Evolutionary conservation across 495 filamentous ascomycete species (phyloP), one percentile per base, ranked within the genome.

Genomic region (Hypoxylon cercidicola): DNA sequence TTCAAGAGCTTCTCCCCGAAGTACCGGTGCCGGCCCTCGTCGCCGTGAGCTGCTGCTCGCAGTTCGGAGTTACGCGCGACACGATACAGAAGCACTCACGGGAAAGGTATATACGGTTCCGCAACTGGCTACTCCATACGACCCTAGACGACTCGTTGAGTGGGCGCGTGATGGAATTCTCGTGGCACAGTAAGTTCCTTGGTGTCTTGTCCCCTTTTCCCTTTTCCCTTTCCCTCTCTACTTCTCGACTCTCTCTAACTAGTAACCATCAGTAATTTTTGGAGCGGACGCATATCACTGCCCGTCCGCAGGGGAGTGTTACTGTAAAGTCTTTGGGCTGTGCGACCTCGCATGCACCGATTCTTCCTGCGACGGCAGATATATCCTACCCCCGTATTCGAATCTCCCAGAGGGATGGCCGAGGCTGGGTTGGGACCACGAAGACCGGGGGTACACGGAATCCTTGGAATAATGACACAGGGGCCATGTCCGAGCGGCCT

Each of bases 131-230:
- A 12, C 64, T 89, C 37, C 71, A 83, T 23, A 90, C 89, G 15
- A 73, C 78, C 16, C 68, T 90, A 47, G 72, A 78, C 12, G 86
- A 90, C 54, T 77, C 78, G 20, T 70, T 83, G 34, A 87, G 82
- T 41, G 89, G 89, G 4, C 69, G 89, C 13, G 78, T 92, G 13
- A 79, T 90, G 77, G 90, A 92, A 75, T 91, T 88, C 66, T 69
- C 86, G 57, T 92, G 90, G 89, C 89, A 92, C 75, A 84, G 89
- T 61, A 79, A 87, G 60, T 89, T 85, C 41, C 1, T 23, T 13
- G 10, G n/a, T 13, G 6, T 39, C 12, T 39, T 39, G 12, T 4
- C 40, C 52, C 18, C 66, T 15, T 16, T 3, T 11, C 20, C 28
- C 19, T 16, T 35, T 32, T 3, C 44, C n/a, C 9, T 12, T 13